Evolutionary conservation across 805 yeast genomes (phyloP).

Genomic region (Metschnikowia continentalis): DNA sequence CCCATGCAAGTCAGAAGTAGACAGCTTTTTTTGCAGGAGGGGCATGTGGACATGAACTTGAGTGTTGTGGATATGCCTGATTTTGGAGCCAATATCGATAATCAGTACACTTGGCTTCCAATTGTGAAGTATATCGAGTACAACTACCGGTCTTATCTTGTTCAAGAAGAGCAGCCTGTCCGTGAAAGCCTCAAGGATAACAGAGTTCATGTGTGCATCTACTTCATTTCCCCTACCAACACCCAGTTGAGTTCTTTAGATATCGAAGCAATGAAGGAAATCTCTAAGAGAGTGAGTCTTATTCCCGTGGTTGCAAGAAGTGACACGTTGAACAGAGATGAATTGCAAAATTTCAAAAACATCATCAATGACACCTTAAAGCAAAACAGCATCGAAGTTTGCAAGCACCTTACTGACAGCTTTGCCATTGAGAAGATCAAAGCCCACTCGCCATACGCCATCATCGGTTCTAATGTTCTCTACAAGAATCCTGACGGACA

Average conservation of each 20-base stretch:
- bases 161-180: conserved; percentile 59
- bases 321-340: conserved; percentile 63
- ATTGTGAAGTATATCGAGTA: conserved; percentile 73
- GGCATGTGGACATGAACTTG: conserved; percentile 54
- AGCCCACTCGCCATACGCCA: conserved; percentile 59
- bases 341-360: conserved; percentile 50
- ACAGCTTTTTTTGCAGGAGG: conserved; percentile 53
- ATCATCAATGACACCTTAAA: conserved; percentile 47
- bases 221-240: conserved; percentile 71
- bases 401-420: conserved; percentile 28
- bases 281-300: conserved; percentile 69
- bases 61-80: conserved; percentile 71
- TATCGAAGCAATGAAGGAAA: conserved; percentile 64
- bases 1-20: conserved; percentile 16
- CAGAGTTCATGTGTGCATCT: conserved; percentile 81
- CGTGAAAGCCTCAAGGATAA: conserved; percentile 43
- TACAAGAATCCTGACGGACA: conserved; percentile 28
- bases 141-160: conserved; percentile 60
- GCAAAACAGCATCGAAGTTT: conserved; percentile 48
- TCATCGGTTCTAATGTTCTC: conserved; percentile 60
- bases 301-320: conserved; percentile 81
- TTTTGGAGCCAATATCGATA: conserved; percentile 68
- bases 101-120: conserved; percentile 32
- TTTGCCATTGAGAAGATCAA: conserved; percentile 29
- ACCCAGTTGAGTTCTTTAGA: conserved; percentile 55